Base-by-base conservation (phyloP, 169 alveolate species). In the Eimeria nieschulzi region DNA sequence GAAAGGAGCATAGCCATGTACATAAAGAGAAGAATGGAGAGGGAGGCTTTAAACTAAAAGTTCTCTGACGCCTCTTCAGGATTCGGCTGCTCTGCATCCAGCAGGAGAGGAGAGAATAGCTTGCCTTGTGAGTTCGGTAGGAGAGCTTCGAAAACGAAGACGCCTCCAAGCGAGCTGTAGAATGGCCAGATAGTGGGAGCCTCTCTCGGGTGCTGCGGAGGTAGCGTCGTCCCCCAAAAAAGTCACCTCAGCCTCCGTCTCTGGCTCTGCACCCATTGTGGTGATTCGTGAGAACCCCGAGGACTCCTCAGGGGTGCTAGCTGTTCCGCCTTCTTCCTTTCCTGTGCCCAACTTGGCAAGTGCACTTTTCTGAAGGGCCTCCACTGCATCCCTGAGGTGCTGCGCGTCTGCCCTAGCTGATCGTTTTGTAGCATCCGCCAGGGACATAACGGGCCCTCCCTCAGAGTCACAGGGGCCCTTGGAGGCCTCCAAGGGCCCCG, bases 351-450 rank as follows among this genome's bases (percentile, higher is more conserved):
- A 73, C 17, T 80, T 80, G 54, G 88, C 88, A 25, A 55, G 76
- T 0, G 88, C 88, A 61, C 88, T 80, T 19, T 80, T 80, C 17
- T 80, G 88, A n/a, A 80, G 63, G 59, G 88, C 88, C 88, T 80
- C 71, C 17, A 80, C 88, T 8, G 88, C 88, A 80, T 80, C 88
- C 46, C 88, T 64, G 51, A 80, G 76, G 88, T 80, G 88, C 75
- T 80, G 88, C 9, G 88, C 88, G n/a, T 80, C 88, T 23, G 88
- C 88, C 72, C 88, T 73, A 51, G 88, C 88, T n/a, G 88, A 80
- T 33, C 88, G 88, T 10, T 73, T 64, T 1, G 88, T 75, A 12
- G 88, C 88, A 17, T 80, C 88, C 1, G 88, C 88, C 25, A 80
- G 88, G 23, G 63, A 80, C 88, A 80, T 80, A 46, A 61, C 88